Conservation (phyloP, 306 rosid species). For the Gillenia trifoliata region DNA sequence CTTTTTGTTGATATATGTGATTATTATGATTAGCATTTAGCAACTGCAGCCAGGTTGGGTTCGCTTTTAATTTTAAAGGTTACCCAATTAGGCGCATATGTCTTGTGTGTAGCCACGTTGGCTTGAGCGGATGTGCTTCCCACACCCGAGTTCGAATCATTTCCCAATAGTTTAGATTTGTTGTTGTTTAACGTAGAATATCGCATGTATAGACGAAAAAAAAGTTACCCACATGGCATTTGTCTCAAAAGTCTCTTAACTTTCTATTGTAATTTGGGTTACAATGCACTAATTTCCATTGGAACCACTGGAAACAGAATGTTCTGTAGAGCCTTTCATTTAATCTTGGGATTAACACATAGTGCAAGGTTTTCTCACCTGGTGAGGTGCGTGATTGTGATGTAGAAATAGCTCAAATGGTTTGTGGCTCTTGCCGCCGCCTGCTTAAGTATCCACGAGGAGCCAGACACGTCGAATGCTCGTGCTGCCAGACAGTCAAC, state of each 20-base stretch:
- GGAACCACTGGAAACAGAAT: too few relatives aligned
- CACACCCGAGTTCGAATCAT: too few relatives aligned
- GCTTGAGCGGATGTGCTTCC: too few relatives aligned
- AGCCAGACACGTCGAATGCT: conserved; percentile 67
- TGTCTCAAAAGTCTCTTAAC: too few relatives aligned
- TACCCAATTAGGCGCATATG: neutral
- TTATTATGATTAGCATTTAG: neutral
- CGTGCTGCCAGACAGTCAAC: conserved; percentile 77
- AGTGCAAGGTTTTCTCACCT: conserved; percentile 12
- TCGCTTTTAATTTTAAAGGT: neutral
- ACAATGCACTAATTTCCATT: neutral
- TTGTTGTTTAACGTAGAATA: neutral
- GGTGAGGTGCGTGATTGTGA: conserved; percentile 10
- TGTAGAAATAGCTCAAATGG: conserved; percentile 79
- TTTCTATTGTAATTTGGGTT: neutral
- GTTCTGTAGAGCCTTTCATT: neutral
- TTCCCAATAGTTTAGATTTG: too few relatives aligned
- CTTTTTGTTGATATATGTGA: neutral
- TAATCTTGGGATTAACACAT: neutral
- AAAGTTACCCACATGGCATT: neutral
- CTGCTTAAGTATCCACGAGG: conserved; percentile 71
- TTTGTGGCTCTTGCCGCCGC: conserved; percentile 84
- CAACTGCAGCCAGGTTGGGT: neutral
- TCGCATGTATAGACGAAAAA: too few relatives aligned
- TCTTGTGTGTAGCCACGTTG: too few relatives aligned